A percentile compares a stretch with the other conserved stretches of the same genome.
Evolutionary conservation across 768 basidiomycete species (phyloP).

Genomic region (Termitomyces eurrhizus): DNA sequence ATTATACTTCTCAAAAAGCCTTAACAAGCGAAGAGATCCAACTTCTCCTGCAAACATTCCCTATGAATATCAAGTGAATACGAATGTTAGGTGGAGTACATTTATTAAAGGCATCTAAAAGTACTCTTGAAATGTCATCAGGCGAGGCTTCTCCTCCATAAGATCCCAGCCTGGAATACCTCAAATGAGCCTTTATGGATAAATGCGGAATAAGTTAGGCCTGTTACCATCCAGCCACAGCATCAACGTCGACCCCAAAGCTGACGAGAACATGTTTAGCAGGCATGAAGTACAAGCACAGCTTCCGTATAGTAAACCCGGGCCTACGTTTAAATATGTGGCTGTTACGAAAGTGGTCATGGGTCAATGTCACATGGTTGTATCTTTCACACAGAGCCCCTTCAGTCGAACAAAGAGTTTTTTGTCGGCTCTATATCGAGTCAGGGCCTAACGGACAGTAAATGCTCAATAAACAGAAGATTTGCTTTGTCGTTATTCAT

Average conservation of each 20-base stretch:
- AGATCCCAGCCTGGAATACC: conserved; percentile 52
- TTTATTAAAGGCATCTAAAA: conserved; percentile 24
- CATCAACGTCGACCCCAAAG: conserved; percentile 74
- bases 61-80: conserved; percentile 15
- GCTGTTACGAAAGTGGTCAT: background rate
- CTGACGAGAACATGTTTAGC: conserved; percentile 51
- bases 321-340: background rate
- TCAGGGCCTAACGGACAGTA: background rate
- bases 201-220: background rate
- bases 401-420: background rate
- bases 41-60: conserved; percentile 79
- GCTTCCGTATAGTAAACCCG: background rate
- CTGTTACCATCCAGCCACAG: conserved; percentile 66
- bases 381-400: background rate
- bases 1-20: conserved; percentile 67
- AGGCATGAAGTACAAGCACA: conserved; percentile 28
- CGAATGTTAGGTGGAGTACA: background rate
- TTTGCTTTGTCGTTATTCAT: background rate
- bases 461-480: background rate
- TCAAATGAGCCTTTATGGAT: background rate
- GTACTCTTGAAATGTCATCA: conserved; percentile 56
- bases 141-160: conserved; percentile 76
- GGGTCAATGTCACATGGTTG: background rate
- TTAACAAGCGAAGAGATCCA: conserved; percentile 62
- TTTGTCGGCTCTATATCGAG: background rate